A percentile compares a stretch with the other conserved stretches of the same genome.
Evolutionary conservation across 2,329 filamentous ascomycete species (phyloP).

Genomic region (Leptographium procerum): DNA sequence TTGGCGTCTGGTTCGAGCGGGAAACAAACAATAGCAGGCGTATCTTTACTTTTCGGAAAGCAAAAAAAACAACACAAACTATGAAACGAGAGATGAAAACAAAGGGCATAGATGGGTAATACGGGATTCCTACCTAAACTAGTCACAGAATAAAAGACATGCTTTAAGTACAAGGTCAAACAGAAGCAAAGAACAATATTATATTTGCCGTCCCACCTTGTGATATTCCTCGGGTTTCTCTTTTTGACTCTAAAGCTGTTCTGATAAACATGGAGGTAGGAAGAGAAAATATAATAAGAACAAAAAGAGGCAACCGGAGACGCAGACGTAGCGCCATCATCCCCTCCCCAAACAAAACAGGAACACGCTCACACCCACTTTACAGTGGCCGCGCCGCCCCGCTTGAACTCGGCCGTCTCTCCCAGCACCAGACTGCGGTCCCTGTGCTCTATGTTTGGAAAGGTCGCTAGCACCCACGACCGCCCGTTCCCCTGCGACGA

Average conservation of each 20-base stretch:
- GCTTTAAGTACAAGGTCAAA: not conserved
- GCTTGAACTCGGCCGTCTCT: slow-evolving; percentile 54
- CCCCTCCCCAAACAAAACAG: no score
- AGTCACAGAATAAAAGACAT: not conserved
- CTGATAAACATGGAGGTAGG: no score
- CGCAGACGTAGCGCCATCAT: no score
- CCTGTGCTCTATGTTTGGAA: slow-evolving; percentile 69
- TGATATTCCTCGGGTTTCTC: no score
- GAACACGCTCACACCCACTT: slow-evolving; percentile 42
- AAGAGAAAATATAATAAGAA: no score
- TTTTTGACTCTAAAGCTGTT: no score
- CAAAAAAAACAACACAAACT: not conserved
- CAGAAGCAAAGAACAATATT: not conserved
- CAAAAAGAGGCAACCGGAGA: no score
- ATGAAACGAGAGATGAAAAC: not conserved
- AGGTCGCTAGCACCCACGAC: slow-evolving; percentile 69
- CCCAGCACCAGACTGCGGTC: slow-evolving; percentile 50
- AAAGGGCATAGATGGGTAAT: not conserved
- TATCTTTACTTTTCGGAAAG: not conserved
- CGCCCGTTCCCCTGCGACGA: slow-evolving; percentile 39
- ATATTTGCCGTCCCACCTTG: no score
- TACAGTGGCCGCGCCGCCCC: slow-evolving; percentile 52
- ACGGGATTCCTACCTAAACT: not conserved
- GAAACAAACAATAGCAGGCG: not conserved
- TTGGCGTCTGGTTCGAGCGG: not conserved